Conservation (phyloP, 768 basidiomycete species). For the Trametes cubensis region DNA sequence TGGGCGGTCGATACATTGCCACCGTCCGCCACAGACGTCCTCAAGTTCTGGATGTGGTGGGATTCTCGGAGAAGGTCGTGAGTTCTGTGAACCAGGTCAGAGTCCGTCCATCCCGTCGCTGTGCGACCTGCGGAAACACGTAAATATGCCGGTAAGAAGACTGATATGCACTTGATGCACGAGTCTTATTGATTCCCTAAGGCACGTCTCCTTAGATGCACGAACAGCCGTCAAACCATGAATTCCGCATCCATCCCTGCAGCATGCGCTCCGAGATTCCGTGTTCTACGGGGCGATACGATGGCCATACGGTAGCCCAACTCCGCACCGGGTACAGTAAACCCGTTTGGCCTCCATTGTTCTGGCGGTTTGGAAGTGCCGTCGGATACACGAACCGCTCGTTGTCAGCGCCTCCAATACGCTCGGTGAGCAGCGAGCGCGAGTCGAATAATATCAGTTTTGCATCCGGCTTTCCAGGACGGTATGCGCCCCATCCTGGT, state of each 20-base stretch:
- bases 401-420: not conserved
- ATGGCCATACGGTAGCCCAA: constrained; percentile 4
- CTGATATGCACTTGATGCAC: not conserved
- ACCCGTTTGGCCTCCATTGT: constrained; percentile 8
- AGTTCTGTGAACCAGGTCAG: no score
- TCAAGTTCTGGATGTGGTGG: no score
- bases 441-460: constrained; percentile 4
- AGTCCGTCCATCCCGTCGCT: no score
- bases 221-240: not conserved
- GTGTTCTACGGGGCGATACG: not conserved
- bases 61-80: no score
- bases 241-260: not conserved
- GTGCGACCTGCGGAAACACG: not conserved
- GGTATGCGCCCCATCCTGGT: not conserved
- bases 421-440: not conserved
- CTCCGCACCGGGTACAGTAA: constrained; percentile 12
- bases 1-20: no score
- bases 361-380: constrained; percentile 10
- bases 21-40: no score
- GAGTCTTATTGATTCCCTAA: no score
- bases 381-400: constrained; percentile 20
- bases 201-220: not conserved
- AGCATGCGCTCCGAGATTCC: not conserved
- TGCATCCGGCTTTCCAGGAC: constrained; percentile 16
- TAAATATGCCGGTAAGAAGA: constrained; percentile 4